Evolutionary conservation across 345 rosid species (phyloP), one percentile per base, ranked within the genome.

Genomic region (Populus euphratica): DNA sequence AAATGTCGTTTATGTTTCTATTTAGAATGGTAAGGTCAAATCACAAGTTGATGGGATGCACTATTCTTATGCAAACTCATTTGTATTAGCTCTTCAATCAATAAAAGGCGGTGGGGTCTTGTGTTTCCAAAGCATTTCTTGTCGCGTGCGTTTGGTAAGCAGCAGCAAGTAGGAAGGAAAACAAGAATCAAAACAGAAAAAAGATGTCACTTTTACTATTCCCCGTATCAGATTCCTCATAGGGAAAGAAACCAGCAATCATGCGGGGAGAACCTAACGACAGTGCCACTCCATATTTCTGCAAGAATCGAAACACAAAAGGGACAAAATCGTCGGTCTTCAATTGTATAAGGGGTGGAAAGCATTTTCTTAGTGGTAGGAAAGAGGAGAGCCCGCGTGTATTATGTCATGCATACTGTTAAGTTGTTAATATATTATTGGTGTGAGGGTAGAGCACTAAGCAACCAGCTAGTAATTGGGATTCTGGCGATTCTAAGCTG

Each of bases 381-480:
- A 61, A 73, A 72, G 70, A 50, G 65, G 71, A 80, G 79, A 72
- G 74, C 84, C 85, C 81, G 75, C 77, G 62, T 43, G 65, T 76
- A 5, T 49, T 5, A 47, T 47, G 18, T 16, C 20, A 80, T 73
- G 71, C 78, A 84, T 73, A 68, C 43, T 23, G 65, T 43, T 59
- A 5, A 23, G 39, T 39, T 62, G 63, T 16, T 21, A 7, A 33
- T 12, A 63, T 59, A 41, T 41, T 62, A 79, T 35, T 72, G 79
- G 39, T 25, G 38, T 54, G 61, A 69, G 27, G 62, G 77, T 49
- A 78, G 84, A 78, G 84, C 83, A 85, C 84, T 69, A 50, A 76
- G 29, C 67, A 73, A 76, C 80, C 83, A 79, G 76, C 74, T 76
- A 71, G 83, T 63, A 16, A 65, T 33, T 44, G 29, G 21, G 8